Percentiles rank a stretch among this genome's conserved stretches.
Evolutionary conservation across 2,329 filamentous ascomycete genomes (phyloP).

Genomic region (Myrmaecium sp.): DNA sequence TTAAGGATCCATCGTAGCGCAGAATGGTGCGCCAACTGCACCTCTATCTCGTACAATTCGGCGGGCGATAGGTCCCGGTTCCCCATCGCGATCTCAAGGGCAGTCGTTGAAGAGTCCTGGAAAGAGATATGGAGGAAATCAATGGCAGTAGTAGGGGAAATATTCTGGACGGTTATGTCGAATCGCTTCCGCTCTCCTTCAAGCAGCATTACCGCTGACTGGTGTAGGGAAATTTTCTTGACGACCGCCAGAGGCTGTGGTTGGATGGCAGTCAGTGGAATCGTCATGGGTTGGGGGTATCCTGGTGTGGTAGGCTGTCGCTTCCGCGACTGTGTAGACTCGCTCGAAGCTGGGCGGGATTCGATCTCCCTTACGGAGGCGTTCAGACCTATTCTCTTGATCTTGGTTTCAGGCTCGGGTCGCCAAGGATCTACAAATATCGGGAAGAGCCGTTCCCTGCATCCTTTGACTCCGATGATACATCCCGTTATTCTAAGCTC

Average conservation of each 20-base stretch:
- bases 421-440: conserved; percentile 68
- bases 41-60: conserved; percentile 74
- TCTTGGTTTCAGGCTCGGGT: conserved; percentile 49
- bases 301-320: conserved; percentile 7
- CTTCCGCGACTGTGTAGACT: conserved; percentile 7
- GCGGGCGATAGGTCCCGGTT: conserved; percentile 62
- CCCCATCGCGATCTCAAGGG: conserved; percentile 55
- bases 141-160: conserved; percentile 50
- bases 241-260: conserved; percentile 59
- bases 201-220: conserved; percentile 79
- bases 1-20: conserved; percentile 5
- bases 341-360: conserved; percentile 19
- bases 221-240: conserved; percentile 60
- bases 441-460: conserved; percentile 65
- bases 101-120: conserved; percentile 68
- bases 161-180: conserved; percentile 63
- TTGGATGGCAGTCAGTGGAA: conserved; percentile 34
- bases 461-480: conserved; percentile 62
- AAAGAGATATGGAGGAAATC: conserved; percentile 81
- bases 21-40: conserved; percentile 52
- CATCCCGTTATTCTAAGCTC: conserved; percentile 61
- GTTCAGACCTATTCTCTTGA: conserved; percentile 55
- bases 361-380: conserved; percentile 31
- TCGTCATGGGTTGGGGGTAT: conserved; percentile 12
- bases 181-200: conserved; percentile 75